Percentiles rank a stretch among this genome's conserved stretches.
These are phyloP conservation scores for Nannochloropsis oceanica DNA, from an alignment of 108 stramenopile species.

Conservation along the genomic window DNA sequence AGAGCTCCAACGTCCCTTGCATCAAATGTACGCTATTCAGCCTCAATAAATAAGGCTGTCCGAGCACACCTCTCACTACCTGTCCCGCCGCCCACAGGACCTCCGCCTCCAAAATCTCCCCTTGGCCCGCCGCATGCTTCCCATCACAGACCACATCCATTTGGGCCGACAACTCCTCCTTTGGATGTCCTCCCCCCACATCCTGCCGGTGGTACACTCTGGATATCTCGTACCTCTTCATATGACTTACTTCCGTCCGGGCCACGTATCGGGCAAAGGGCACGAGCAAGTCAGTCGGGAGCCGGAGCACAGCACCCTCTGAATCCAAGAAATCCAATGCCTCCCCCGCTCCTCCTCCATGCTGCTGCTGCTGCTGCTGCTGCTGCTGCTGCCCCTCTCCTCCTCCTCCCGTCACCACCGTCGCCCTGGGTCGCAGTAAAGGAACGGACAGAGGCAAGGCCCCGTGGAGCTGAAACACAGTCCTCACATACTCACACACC, in stretches of 20 bases:
- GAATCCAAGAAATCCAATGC: not conserved
- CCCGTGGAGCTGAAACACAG: conserved; percentile 15
- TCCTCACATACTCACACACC: conserved; percentile 6
- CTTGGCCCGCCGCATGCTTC: not conserved
- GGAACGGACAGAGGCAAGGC: conserved; percentile 10
- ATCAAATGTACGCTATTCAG: not conserved
- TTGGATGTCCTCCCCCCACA: not conserved
- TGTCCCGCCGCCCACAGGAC: conserved; percentile 5
- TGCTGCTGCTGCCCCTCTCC: not conserved
- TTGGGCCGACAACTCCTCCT: not conserved
- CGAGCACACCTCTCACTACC: not conserved
- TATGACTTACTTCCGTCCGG: conserved; percentile 1
- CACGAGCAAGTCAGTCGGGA: conserved; percentile 7
- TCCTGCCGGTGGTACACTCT: not conserved
- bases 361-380: not conserved
- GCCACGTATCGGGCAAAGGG: conserved; percentile 21
- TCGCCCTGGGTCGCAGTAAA: conserved; percentile 1
- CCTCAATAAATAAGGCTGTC: not conserved
- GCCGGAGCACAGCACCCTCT: conserved; percentile 6
- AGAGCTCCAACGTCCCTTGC: not conserved
- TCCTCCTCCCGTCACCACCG: not conserved
- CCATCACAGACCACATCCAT: not conserved
- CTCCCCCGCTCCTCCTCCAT: not conserved
- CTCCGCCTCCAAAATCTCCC: conserved; percentile 12
- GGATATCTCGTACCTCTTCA: conserved; percentile 24